Evolutionary conservation across 2,329 filamentous ascomycete genomes (phyloP).

Genomic region (Juglanconis sp.): DNA sequence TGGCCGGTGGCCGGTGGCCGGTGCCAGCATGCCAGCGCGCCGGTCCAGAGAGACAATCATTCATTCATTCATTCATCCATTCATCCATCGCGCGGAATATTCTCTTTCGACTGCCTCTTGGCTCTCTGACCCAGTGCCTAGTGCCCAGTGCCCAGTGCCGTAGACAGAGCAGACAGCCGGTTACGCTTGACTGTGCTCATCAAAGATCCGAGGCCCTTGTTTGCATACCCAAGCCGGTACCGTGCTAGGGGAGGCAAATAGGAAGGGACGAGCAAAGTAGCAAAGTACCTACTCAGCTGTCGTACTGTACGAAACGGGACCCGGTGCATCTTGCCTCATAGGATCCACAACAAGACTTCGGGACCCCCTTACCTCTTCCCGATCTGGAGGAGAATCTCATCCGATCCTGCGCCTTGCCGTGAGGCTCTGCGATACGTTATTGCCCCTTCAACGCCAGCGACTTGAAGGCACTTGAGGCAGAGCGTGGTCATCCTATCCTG

Average conservation of each 20-base stretch:
- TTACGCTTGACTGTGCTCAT: not conserved
- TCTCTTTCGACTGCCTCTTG: no score
- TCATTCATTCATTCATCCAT: no score
- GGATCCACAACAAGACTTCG: slow-evolving; percentile 3
- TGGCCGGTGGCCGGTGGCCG: not conserved
- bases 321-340: slow-evolving; percentile 7
- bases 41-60: not conserved
- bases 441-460: not conserved
- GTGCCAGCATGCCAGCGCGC: not conserved
- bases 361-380: slow-evolving; percentile 14
- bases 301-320: not conserved
- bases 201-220: not conserved
- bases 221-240: not conserved
- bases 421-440: slow-evolving; percentile 12
- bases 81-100: no score
- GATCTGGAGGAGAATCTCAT: slow-evolving; percentile 13
- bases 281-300: not conserved
- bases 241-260: not conserved
- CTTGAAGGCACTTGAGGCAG: not conserved
- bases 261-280: not conserved
- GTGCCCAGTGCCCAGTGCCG: no score
- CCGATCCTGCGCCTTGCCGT: slow-evolving; percentile 2
- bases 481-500: not conserved
- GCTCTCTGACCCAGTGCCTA: no score
- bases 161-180: no score